phyloP scores from a whole-genome alignment of 768 basidiomycete species.

The Nevesoporus exiguus region DNA sequence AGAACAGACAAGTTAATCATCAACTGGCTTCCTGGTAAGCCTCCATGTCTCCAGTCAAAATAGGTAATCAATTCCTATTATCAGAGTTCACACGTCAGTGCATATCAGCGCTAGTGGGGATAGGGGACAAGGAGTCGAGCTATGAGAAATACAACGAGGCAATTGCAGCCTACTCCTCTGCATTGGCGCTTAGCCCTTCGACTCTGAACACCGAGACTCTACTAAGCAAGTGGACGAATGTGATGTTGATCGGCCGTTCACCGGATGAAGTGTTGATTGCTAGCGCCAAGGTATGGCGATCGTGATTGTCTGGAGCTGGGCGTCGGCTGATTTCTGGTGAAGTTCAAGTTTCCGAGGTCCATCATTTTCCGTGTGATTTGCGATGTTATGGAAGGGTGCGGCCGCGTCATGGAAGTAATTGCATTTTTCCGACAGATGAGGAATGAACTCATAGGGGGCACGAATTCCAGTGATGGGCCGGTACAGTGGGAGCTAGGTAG shows the following conservation, averaged over 20 bases:
- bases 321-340: neutral
- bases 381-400: neutral
- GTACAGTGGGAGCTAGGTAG: neutral
- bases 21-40: neutral
- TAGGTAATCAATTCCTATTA: neutral
- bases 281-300: neutral
- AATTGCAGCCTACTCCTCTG: neutral
- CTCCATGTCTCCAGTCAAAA: no score
- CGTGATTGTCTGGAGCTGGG: neutral
- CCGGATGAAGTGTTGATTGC: neutral
- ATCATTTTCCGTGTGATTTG: neutral
- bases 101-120: neutral
- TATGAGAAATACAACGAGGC: neutral
- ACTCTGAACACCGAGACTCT: neutral
- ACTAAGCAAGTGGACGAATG: neutral
- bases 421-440: neutral
- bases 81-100: neutral
- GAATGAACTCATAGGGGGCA: neutral
- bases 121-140: neutral
- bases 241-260: neutral
- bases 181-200: neutral
- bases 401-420: neutral
- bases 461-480: neutral
- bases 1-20: neutral
- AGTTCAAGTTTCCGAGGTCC: neutral